Conservation (phyloP, 1,139 yeast species). For the Pichia sp. region DNA sequence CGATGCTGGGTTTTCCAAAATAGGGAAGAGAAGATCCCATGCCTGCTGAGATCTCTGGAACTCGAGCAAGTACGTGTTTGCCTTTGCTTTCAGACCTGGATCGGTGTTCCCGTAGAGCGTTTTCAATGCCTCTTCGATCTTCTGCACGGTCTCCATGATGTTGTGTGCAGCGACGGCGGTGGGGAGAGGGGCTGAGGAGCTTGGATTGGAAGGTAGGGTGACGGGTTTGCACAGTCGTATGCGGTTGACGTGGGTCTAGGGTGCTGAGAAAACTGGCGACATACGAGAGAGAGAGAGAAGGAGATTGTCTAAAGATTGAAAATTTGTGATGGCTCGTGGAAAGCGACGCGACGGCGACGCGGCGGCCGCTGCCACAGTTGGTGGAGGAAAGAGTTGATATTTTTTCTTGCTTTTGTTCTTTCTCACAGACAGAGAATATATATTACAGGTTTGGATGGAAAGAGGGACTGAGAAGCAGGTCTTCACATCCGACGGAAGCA, state of each 20-base stretch:
- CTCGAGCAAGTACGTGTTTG: constrained; percentile 64
- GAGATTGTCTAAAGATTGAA: constrained; percentile 1
- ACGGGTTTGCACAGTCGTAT: too few species aligned
- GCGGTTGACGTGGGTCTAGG: too few species aligned
- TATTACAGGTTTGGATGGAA: too few species aligned
- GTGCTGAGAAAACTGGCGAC: too few species aligned
- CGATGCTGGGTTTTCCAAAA: constrained; percentile 22
- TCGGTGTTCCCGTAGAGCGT: constrained; percentile 57
- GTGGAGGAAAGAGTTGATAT: neutral
- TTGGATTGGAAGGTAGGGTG: too few species aligned
- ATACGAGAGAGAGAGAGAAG: neutral
- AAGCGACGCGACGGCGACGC: constrained; percentile 7
- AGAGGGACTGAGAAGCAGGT: neutral
- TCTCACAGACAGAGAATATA: too few species aligned
- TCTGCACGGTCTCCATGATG: constrained; percentile 10
- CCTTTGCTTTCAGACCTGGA: constrained; percentile 47
- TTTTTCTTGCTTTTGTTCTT: too few species aligned
- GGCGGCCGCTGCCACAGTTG: neutral
- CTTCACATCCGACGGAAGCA: neutral
- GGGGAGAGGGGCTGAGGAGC: too few species aligned
- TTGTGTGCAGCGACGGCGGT: neutral
- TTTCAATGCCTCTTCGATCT: constrained; percentile 47
- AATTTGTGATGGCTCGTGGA: neutral
- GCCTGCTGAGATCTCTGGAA: constrained; percentile 79
- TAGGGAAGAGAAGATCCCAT: constrained; percentile 48